Conservation (phyloP, 768 basidiomycete genomes). For the Suillus bovinus region DNA sequence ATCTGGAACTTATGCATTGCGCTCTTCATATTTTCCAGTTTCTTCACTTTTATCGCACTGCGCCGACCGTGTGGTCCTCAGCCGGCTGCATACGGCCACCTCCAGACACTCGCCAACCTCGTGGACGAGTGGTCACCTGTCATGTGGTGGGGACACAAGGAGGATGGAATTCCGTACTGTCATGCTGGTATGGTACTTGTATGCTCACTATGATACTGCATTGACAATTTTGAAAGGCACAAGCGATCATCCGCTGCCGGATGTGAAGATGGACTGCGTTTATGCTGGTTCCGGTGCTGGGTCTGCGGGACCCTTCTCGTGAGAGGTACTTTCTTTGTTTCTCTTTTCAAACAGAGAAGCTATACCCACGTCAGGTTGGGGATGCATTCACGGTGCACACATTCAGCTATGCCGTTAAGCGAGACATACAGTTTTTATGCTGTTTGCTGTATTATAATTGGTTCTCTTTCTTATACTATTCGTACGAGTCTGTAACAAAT, state of each 20-base stretch:
- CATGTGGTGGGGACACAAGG: conserved; percentile 36
- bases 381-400: not conserved
- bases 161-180: not conserved
- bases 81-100: conserved; percentile 33
- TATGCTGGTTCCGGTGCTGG: conserved; percentile 16
- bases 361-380: not conserved
- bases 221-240: not conserved
- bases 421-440: not conserved
- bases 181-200: conserved; percentile 21
- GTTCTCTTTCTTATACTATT: too few relatives aligned
- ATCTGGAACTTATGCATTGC: conserved; percentile 26
- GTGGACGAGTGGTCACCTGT: conserved; percentile 36
- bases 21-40: conserved; percentile 22
- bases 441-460: not conserved
- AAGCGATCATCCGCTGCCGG: conserved; percentile 18
- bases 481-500: too few relatives aligned
- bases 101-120: conserved; percentile 35
- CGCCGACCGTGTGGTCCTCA: conserved; percentile 26
- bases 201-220: not conserved
- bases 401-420: not conserved
- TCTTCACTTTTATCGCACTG: conserved; percentile 18
- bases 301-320: not conserved
- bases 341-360: not conserved
- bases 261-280: conserved; percentile 21
- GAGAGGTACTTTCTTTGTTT: not conserved